Base-by-base conservation (phyloP, 805 yeast species). In the Starmerella ratchasimensis region DNA sequence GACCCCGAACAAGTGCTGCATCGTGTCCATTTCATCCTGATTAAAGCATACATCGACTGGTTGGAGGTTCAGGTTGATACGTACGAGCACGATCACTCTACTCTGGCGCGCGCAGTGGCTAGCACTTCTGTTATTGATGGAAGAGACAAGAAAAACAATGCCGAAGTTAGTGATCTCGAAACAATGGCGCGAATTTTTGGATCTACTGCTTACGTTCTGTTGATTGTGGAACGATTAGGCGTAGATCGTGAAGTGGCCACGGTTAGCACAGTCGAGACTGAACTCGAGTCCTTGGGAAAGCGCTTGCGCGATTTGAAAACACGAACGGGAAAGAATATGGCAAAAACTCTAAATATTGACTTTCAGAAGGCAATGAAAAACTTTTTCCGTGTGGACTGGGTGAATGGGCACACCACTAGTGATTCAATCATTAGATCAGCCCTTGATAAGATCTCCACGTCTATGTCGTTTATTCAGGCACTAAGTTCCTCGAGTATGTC, bases 11-110 rank as follows among this genome's bases (percentile, higher is more conserved):
- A 14, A 11, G 46, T 72, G 44, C 60, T 77, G 6, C 60, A 71
- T 15, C 69, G 67, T 17, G 68, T 78, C 31, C 86, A 78, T 52
- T 52, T 76, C 31, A 61, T 63, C 18, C 50, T 79, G 20, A 49
- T 78, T 20, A 77, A 75, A 36, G 58, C 57, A 28, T 77, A 74
- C 50, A 63, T 61, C 42, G 61, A 58, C 5, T 58, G 59, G 11
- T 52, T 74, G 27, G 55, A 60, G 26, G 60, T 58, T 11, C 62
- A 68, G 13, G 56, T 66, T 22, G 59, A 61, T 23, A 63, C 64
- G 2, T 64, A 69, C 43, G 68, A 63, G 33, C 68, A 63, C 13
- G 48, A 46, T 47, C 56, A 52, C 14, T 60, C 65, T 30, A 47
- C 56, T 13, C 39, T 60, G 18, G 55, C 55, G 19, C 51, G 64